Base-by-base conservation (phyloP, 1,284 basidiomycete genomes). In the Pseudozyma hubeiensis region DNA sequence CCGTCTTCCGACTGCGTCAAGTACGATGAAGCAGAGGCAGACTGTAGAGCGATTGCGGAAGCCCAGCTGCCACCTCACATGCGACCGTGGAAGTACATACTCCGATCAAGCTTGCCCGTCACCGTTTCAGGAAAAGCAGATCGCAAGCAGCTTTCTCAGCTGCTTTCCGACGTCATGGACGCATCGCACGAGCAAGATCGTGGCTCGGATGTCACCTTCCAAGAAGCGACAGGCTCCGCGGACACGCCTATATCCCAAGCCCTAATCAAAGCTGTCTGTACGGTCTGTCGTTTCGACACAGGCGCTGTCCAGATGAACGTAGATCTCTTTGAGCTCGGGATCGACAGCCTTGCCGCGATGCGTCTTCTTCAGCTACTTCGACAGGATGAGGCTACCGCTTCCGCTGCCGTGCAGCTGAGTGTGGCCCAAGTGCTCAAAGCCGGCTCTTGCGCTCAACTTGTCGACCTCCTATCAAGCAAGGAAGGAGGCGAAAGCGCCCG, bases 331-430 rank as follows among this genome's bases (percentile, higher is more conserved):
- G 29, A 49, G 47, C 57, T 49, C 11, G 57, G 64, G 7, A 11
- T 66, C 16, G 64, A 66, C 53, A 61, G 57, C 17, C 64, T 66
- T 24, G 43, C 51, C 2, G 64, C 57, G 19, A 66, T 66, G 64
- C 51, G 58, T 14, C 48, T 66, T 40, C 57, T 66, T 24, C 49
- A 66, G 41, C 40, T 51, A 34, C 52, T 60, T 35, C 37, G 49
- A 31, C 24, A 51, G n/a, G 37, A 46, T n/a, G 35, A 52, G 45
- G 11, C 40, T 16, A 65, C 56, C 9, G 29, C 45, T 16, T 50
- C 34, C 40, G 51, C 45, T 39, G 50, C 40, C 7, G 4, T 24
- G 4, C 17, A 30, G 13, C 30, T 52, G 13, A 14, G 17, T 13
- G 50, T 48, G 24, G 49, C 44, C 16, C 37, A 57, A 24, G 40